A percentile compares a stretch with the other conserved stretches of the same genome.
These are phyloP conservation scores for Globisporangium solare DNA, from an alignment of 352 stramenopile genomes.

Conservation along the genomic window DNA sequence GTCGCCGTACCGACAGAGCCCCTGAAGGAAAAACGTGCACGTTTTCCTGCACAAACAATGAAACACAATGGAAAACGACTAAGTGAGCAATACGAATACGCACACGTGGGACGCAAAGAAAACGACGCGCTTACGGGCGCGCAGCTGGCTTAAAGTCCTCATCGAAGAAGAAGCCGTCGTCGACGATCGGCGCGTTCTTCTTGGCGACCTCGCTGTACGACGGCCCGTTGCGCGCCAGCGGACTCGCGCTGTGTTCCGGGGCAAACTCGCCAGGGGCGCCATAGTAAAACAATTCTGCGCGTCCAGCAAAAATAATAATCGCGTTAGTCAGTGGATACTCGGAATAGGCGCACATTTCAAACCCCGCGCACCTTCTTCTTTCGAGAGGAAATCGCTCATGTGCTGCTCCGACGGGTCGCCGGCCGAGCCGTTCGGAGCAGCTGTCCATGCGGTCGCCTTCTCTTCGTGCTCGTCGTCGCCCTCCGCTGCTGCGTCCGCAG, in stretches of 20 bases:
- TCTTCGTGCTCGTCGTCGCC: constrained; percentile 30
- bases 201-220: constrained; percentile 52
- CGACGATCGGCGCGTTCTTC: constrained; percentile 25
- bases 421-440: background rate
- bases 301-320: background rate
- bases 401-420: constrained; percentile 28
- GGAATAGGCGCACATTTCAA: background rate
- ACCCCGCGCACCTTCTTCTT: constrained; percentile 52
- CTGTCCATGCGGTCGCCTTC: constrained; percentile 15
- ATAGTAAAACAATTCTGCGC: constrained; percentile 72
- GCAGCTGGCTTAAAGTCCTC: constrained; percentile 30
- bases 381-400: constrained; percentile 73
- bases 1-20: constrained; percentile 72
- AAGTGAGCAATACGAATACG: background rate
- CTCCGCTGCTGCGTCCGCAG: constrained; percentile 10
- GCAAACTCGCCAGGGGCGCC: constrained; percentile 64
- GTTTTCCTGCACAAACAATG: constrained; percentile 43
- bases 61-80: constrained; percentile 5
- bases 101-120: too few species aligned
- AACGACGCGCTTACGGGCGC: constrained; percentile 41
- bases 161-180: constrained; percentile 19
- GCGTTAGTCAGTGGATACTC: too few species aligned
- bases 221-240: constrained; percentile 24
- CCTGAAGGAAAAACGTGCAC: constrained; percentile 82
- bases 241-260: constrained; percentile 14